Base-by-base conservation (phyloP, 1,284 basidiomycete species). In the Heterobasidion parviporum region DNA sequence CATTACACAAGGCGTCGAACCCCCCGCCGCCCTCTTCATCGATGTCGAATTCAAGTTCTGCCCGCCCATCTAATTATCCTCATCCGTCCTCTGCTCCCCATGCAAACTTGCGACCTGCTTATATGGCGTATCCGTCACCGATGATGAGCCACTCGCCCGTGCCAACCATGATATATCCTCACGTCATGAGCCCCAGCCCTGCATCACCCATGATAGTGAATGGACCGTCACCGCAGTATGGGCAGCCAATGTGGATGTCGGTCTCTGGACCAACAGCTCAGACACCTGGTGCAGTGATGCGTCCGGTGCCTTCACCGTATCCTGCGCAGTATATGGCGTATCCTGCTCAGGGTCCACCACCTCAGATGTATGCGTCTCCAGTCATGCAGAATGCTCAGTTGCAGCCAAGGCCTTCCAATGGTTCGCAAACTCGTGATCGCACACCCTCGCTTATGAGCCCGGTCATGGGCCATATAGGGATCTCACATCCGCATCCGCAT, bases 131-230 rank as follows among this genome's bases (percentile, higher is more conserved):
- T 64, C 72, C 78, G 34, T 82, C 86, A 9, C 81, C 85, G 2
- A 81, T 88, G 75, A 75, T 85, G 71, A 81, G 77, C 60, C 85
- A 85, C 64, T 80, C 87, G 7, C 84, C 85, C 6, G 79, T 74
- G 58, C 80, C 84, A 32, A 70, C 74, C 15, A 65, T 86, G 56
- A 74, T 87, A 71, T 90, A 87, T 68, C 72, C 82, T 36, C 74
- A 77, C 59, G 73, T 78, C 36, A 76, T 83, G 66, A 70, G 76
- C 10, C 71, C 80, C 14, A 88, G 83, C 60, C 83, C 84, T 47
- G 72, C 72, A 54, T 75, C 81, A 52, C 81, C 38, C 38, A 41
- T 85, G 73, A 70, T 77, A 55, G 70, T 81, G 57, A 85, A 82
- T 60, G 80, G 83, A 14, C 80, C 79, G 58, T 68, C 82, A 15